These are phyloP conservation scores for Ganoderma multipileum DNA, from an alignment of 1,284 basidiomycete genomes.

Conservation along the genomic window DNA sequence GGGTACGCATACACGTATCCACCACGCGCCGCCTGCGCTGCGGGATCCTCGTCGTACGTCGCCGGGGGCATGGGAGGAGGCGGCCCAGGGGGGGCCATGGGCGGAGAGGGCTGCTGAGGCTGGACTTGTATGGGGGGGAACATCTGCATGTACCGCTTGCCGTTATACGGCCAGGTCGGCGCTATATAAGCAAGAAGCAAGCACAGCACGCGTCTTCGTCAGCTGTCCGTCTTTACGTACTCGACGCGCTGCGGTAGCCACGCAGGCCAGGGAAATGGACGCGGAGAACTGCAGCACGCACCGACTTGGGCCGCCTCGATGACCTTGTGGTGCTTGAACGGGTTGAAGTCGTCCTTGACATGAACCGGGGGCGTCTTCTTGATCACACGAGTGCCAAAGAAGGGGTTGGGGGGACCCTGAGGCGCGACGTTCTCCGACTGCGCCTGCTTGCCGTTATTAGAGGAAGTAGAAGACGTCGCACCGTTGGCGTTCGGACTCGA, in stretches of 20 bases:
- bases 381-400: slow-evolving; percentile 83
- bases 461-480: slow-evolving; percentile 46
- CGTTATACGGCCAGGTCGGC: slow-evolving; percentile 87
- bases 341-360: slow-evolving; percentile 94
- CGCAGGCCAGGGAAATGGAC: not conserved
- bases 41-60: slow-evolving; percentile 74
- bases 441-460: slow-evolving; percentile 72
- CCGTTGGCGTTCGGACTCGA: slow-evolving; percentile 41
- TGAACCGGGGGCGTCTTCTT: slow-evolving; percentile 79
- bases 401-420: slow-evolving; percentile 70
- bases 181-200: slow-evolving; percentile 46
- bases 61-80: slow-evolving; percentile 73
- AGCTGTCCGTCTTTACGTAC: slow-evolving; percentile 8
- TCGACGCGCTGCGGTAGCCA: slow-evolving; percentile 5
- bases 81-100: slow-evolving; percentile 69
- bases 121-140: slow-evolving; percentile 68
- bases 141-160: slow-evolving; percentile 84
- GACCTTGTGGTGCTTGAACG: slow-evolving; percentile 88
- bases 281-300: slow-evolving; percentile 47
- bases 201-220: not conserved
- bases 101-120: slow-evolving; percentile 61
- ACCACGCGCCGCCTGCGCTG: slow-evolving; percentile 64
- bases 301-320: slow-evolving; percentile 75
- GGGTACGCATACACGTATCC: slow-evolving; percentile 77
- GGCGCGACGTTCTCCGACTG: slow-evolving; percentile 47